phyloP scores from a whole-genome alignment of 2,329 filamentous ascomycete species.

The Graphium sp. region DNA sequence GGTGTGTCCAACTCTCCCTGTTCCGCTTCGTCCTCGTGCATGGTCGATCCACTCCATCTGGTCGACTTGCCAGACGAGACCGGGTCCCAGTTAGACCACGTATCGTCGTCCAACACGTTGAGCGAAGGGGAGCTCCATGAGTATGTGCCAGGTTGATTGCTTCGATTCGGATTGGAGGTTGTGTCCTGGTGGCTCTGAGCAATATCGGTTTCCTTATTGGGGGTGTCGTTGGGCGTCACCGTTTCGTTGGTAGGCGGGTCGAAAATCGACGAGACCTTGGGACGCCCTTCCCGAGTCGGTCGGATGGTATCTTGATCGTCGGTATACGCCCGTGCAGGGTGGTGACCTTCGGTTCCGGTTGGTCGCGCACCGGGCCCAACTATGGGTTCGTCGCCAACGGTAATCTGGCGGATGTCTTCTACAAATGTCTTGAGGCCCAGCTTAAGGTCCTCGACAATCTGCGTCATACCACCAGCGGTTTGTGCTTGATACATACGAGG shows the following conservation, averaged over 20 bases:
- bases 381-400: constrained; percentile 82
- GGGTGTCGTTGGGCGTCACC: constrained; percentile 14
- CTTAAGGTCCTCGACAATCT: constrained; percentile 78
- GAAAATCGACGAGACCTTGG: constrained; percentile 23
- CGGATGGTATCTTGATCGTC: constrained; percentile 30
- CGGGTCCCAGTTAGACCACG: constrained; percentile 50
- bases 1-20: constrained; percentile 27
- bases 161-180: constrained; percentile 15
- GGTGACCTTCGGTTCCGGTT: constrained; percentile 5
- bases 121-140: constrained; percentile 42
- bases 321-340: too few species aligned
- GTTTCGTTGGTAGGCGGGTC: constrained; percentile 16
- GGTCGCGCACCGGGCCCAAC: constrained; percentile 23
- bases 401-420: constrained; percentile 87
- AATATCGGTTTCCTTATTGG: constrained; percentile 13
- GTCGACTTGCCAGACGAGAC: constrained; percentile 34
- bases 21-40: constrained; percentile 20
- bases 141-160: too few species aligned
- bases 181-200: too few species aligned
- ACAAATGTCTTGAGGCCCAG: constrained; percentile 87
- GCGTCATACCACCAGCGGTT: constrained; percentile 37
- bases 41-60: constrained; percentile 47
- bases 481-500: constrained; percentile 25
- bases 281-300: constrained; percentile 16
- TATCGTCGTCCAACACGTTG: constrained; percentile 40